Base-by-base conservation (phyloP, 495 filamentous ascomycete genomes). In the Penicillium antarcticum region DNA sequence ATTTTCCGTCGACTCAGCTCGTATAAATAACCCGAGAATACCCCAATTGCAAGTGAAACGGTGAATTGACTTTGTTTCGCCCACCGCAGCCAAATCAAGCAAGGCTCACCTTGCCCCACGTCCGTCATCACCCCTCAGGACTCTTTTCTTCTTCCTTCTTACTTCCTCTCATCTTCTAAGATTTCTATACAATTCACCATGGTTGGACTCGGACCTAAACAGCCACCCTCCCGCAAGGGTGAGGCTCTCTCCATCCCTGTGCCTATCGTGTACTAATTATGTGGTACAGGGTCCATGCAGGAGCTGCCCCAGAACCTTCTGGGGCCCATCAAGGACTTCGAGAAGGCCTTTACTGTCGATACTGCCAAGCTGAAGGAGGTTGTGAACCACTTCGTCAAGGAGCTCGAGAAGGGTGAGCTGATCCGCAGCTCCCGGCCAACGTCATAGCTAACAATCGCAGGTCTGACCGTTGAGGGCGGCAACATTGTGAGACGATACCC, bases 261-360 rank as follows among this genome's bases (percentile, higher is more conserved):
- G 35, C 21, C 44, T 34, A 46, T 43, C 33, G 29, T 23, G 23
- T 54, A 38, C 50, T 61, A 52, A 53, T 47, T 48, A 53, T 53
- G 72, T 61, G 66, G 53, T 68, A 29, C 56, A 87, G 86, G 87
- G 48, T 91, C 88, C 44, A 85, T 86, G 79, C 79, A 84, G 60
- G 86, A 89, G 74, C 70, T 95, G 68, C 90, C 94, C 43, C 87
- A 92, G 70, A 83, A 94, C 67, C 82, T 97, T 43, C 71, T 87
- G 57, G 76, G 84, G 51, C 87, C 96, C 70, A 94, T 97, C 68
- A 82, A 90, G 69, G 71, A 82, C 21, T 80, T 97, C 35, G 94
- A 98, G 74, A 78, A 88, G n/a, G 65, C 82, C 16, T 98, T 98
- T 72, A 87, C 85, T 13, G 82, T 97, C 38, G 84, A 88, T 57